Evolutionary conservation across 352 stramenopile species (phyloP).

Genomic region (Peronospora farinosa): DNA sequence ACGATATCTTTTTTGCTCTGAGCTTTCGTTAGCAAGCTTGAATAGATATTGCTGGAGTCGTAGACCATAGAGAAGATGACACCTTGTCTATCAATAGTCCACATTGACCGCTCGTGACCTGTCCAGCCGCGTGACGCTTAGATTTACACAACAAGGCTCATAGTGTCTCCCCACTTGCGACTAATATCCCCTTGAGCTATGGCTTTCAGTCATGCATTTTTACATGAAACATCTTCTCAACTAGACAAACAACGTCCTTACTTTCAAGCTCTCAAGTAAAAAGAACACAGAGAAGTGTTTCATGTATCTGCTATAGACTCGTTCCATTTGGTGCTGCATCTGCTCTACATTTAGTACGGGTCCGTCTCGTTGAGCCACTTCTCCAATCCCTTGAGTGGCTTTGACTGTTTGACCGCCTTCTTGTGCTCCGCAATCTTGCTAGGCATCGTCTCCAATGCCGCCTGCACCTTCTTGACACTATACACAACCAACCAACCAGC

Average conservation of each 20-base stretch:
- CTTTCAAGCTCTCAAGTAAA: conserved; percentile 2
- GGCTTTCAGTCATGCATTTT: neutral
- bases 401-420: conserved; percentile 72
- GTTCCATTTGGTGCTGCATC: conserved; percentile 6
- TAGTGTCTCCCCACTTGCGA: neutral
- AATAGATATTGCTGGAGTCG: too few species aligned
- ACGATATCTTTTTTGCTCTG: conserved; percentile 15
- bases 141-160: neutral
- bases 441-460: conserved; percentile 72
- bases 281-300: conserved; percentile 11
- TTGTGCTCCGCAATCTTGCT: conserved; percentile 84
- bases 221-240: conserved; percentile 1
- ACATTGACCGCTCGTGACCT: conserved; percentile 2
- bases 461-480: conserved; percentile 84
- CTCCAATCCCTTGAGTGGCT: conserved; percentile 82
- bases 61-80: too few species aligned
- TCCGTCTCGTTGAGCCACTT: conserved; percentile 85
- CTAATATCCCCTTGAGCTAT: too few species aligned
- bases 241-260: neutral
- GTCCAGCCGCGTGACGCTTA: conserved; percentile 19
- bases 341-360: conserved; percentile 55
- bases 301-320: conserved; percentile 3
- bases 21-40: conserved; percentile 9
- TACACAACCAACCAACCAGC: conserved; percentile 3
- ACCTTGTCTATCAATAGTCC: neutral